A percentile compares a stretch with the other conserved stretches of the same genome.
Conservation (phyloP, 208 protist genomes). For the Trypanosoma cruzi region DNA sequence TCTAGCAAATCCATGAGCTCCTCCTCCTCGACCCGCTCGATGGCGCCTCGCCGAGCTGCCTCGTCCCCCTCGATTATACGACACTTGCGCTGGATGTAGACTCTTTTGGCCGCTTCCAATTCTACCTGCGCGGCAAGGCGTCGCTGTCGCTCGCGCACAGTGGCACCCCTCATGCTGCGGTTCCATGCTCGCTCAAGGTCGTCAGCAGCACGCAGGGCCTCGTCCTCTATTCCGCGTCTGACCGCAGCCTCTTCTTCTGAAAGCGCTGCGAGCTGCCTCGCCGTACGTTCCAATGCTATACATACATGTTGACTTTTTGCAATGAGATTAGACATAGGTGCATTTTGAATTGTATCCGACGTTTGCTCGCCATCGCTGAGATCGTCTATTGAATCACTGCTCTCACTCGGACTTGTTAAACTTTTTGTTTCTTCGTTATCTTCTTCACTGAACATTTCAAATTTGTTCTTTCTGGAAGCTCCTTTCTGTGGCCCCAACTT, state of each 20-base stretch:
- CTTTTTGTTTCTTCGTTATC: background rate
- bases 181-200: background rate
- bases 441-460: too few relatives aligned
- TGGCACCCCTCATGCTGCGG: background rate
- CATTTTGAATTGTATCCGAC: background rate
- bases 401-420: conserved; percentile 11
- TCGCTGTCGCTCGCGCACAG: background rate
- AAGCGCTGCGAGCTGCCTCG: background rate
- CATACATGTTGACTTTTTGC: background rate
- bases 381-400: conserved; percentile 6
- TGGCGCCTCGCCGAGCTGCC: background rate
- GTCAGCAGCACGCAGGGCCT: background rate
- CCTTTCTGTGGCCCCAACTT: background rate
- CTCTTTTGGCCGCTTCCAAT: background rate
- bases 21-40: conserved; percentile 9
- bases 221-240: conserved; percentile 6
- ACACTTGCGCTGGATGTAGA: background rate
- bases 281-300: background rate
- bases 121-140: background rate
- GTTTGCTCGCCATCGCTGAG: background rate
- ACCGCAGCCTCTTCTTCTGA: background rate
- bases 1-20: background rate
- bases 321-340: background rate
- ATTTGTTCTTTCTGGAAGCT: background rate
- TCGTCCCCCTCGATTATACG: background rate